These are phyloP conservation scores for Cupressus sempervirens DNA, from an alignment of 75 land plant genomes.

Conservation along the genomic window DNA sequence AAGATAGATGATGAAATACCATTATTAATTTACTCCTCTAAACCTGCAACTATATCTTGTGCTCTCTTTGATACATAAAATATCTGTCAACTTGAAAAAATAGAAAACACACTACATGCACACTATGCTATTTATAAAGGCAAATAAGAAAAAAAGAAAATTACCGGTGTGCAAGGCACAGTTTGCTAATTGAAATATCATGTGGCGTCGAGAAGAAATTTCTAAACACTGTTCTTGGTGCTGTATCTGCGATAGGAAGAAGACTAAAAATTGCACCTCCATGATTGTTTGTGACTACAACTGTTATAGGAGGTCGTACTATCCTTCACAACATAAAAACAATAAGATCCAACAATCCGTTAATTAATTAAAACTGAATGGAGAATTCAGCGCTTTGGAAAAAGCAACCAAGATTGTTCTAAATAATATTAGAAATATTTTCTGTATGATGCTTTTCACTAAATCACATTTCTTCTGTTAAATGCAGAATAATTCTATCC, in stretches of 20 bases:
- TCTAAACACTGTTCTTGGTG: constrained; percentile 38
- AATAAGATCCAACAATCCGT: not conserved
- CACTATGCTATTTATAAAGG: not conserved
- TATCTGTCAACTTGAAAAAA: not conserved
- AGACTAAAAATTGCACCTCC: constrained; percentile 98
- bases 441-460: not conserved
- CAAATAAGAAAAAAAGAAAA: not conserved
- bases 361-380: not conserved
- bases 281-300: constrained; percentile 86
- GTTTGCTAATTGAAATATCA: constrained; percentile 47
- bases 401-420: not conserved
- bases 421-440: not conserved
- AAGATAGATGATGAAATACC: not conserved
- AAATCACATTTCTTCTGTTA: not conserved
- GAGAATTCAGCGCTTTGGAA: not conserved
- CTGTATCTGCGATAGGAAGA: constrained; percentile 70
- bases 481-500: not conserved
- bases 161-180: constrained; percentile 92
- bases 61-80: not conserved
- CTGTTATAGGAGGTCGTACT: constrained; percentile 68
- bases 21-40: not conserved
- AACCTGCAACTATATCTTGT: not conserved
- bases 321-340: constrained; percentile 38
- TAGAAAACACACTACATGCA: not conserved
- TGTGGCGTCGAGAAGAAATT: constrained; percentile 79